A percentile compares a stretch with the other conserved stretches of the same genome.
phyloP scores from a whole-genome alignment of 768 basidiomycete genomes.

The Tephrocybe sp. region DNA sequence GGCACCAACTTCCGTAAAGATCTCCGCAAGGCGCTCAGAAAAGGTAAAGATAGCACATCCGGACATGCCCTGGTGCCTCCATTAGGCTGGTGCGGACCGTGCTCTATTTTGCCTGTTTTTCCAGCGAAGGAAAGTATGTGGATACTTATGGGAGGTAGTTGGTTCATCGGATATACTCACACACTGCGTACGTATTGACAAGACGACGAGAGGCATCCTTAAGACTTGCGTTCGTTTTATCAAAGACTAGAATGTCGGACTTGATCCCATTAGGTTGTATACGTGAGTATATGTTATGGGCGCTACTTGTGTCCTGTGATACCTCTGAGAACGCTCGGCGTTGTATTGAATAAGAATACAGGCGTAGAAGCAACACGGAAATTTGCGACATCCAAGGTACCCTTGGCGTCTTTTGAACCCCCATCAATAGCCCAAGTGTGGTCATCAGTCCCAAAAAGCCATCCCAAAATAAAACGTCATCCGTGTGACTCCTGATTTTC shows the following conservation, averaged over 20 bases:
- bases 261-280: not conserved
- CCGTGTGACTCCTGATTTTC: conserved; percentile 1
- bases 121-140: not conserved
- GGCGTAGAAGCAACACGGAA: conserved; percentile 6
- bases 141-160: not conserved
- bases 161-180: not conserved
- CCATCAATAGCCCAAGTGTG: not conserved
- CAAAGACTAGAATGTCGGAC: not conserved
- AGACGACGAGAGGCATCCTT: too few species aligned
- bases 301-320: not conserved
- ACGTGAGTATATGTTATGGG: not conserved
- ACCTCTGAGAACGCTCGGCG: not conserved
- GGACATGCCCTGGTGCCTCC: not conserved
- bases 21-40: not conserved
- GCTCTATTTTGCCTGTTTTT: not conserved
- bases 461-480: not conserved
- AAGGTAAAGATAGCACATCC: not conserved
- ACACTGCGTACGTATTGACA: not conserved
- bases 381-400: conserved; percentile 5
- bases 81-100: too few species aligned
- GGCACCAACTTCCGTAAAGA: not conserved
- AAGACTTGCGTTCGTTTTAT: too few species aligned
- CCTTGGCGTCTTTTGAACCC: conserved; percentile 9
- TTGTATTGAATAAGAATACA: not conserved
- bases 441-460: not conserved